phyloP scores from a whole-genome alignment of 1,139 yeast species.

The Geotrichum reessii region DNA sequence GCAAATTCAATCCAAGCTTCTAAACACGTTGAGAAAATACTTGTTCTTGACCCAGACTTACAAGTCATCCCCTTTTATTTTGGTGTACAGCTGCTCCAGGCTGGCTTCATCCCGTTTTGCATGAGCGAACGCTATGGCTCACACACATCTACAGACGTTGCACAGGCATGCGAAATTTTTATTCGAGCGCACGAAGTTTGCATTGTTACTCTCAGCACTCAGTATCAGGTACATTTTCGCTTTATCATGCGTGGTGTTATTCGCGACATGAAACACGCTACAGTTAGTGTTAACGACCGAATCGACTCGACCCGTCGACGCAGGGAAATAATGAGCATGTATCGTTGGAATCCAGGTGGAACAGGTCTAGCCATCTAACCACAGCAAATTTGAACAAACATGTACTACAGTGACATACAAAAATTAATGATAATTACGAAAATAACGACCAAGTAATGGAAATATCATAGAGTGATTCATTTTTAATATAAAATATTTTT shows the following conservation, averaged over 20 bases:
- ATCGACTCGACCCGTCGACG: slow-evolving; percentile 27
- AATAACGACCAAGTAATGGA: background rate
- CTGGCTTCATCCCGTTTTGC: slow-evolving; percentile 30
- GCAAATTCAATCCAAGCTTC: slow-evolving; percentile 29
- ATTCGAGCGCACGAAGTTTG: slow-evolving; percentile 36
- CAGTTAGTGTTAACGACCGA: slow-evolving; percentile 19
- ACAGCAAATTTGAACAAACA: background rate
- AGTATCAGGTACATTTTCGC: slow-evolving; percentile 33
- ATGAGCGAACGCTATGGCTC: slow-evolving; percentile 31
- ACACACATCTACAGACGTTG: slow-evolving; percentile 32
- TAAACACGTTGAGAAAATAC: slow-evolving; percentile 26
- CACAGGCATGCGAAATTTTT: slow-evolving; percentile 33
- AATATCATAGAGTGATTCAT: background rate
- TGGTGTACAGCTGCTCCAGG: slow-evolving; percentile 30
- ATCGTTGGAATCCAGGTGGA: slow-evolving; percentile 33
- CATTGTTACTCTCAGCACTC: slow-evolving; percentile 33
- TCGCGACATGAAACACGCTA: slow-evolving; percentile 18
- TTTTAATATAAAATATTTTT: background rate
- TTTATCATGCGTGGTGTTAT: slow-evolving; percentile 32
- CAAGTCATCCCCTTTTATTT: slow-evolving; percentile 31
- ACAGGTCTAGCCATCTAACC: slow-evolving; percentile 31
- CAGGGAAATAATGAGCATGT: slow-evolving; percentile 30
- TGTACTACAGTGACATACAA: background rate
- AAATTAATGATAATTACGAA: background rate
- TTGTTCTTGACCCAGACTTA: slow-evolving; percentile 29